phyloP scores from a whole-genome alignment of 768 basidiomycete genomes.

The Plicaturopsis crispa region DNA sequence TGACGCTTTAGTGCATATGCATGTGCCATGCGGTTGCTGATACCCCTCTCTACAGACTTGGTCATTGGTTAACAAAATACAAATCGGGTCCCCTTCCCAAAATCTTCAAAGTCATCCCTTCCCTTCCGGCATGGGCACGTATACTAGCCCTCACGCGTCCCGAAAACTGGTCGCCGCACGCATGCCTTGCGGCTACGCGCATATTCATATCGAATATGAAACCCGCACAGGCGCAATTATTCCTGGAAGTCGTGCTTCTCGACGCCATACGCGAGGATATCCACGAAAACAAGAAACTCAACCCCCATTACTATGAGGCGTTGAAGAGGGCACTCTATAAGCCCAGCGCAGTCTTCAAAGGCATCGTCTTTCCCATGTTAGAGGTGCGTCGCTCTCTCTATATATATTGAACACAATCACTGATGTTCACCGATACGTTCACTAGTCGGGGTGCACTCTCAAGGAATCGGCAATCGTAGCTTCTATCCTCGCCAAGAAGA shows the following conservation, averaged over 20 bases:
- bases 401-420: slow-evolving; percentile 2
- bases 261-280: slow-evolving; percentile 91
- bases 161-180: slow-evolving; percentile 93
- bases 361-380: slow-evolving; percentile 90
- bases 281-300: slow-evolving; percentile 75
- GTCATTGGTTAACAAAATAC: slow-evolving; percentile 78
- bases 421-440: not conserved
- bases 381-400: slow-evolving; percentile 48
- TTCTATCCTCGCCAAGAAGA: slow-evolving; percentile 84
- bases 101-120: slow-evolving; percentile 96
- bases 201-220: slow-evolving; percentile 98
- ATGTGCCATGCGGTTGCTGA: too few relatives aligned
- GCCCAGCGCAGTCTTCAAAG: slow-evolving; percentile 97
- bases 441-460: slow-evolving; percentile 75
- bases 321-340: slow-evolving; percentile 91
- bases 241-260: slow-evolving; percentile 84
- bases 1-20: not conserved
- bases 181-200: slow-evolving; percentile 87
- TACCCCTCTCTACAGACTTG: slow-evolving; percentile 51
- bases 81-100: slow-evolving; percentile 94
- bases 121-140: slow-evolving; percentile 92
- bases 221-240: slow-evolving; percentile 88
- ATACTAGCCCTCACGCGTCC: slow-evolving; percentile 90
- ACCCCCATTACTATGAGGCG: slow-evolving; percentile 92
- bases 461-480: slow-evolving; percentile 94